A percentile compares a stretch with the other conserved stretches of the same genome.
phyloP scores from a whole-genome alignment of 2,329 filamentous ascomycete species.

The Ophiostoma ips region DNA sequence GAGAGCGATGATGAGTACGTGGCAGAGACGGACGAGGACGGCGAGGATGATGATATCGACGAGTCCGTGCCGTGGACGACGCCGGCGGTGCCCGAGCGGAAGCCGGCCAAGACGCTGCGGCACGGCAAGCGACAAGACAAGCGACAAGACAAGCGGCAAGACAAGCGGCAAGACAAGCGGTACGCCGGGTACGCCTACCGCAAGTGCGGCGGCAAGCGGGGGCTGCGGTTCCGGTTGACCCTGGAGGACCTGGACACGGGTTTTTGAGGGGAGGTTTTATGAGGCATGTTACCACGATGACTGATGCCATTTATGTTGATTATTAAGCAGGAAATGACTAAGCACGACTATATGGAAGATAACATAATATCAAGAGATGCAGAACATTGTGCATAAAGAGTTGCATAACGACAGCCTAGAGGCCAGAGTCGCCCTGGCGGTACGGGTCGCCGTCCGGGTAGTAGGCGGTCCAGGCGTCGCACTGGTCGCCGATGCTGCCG shows the following conservation, averaged over 20 bases:
- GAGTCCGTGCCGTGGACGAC: neutral
- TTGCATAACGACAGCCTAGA: no score
- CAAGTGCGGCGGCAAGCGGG: neutral
- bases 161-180: neutral
- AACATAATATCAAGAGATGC: no score
- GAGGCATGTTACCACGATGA: neutral
- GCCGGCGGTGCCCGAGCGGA: no score
- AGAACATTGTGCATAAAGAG: no score
- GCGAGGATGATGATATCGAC: neutral
- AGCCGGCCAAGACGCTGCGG: neutral
- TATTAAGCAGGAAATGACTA: no score
- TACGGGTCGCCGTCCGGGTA: constrained; percentile 10
- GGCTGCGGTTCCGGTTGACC: neutral
- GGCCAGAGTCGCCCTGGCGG: constrained; percentile 10
- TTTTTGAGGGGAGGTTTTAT: neutral
- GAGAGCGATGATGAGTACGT: neutral
- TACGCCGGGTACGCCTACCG: neutral
- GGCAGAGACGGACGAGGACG: no score
- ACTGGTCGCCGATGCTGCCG: constrained; percentile 4
- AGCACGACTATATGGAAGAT: no score
- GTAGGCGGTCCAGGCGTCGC: constrained; percentile 10
- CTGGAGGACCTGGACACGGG: neutral
- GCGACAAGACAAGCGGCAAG: neutral
- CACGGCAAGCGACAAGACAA: neutral
- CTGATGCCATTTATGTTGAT: neutral